A percentile compares a stretch with the other conserved stretches of the same genome.
Evolutionary conservation across 164 flowering plant species (phyloP).

Genomic region (Sedum album): DNA sequence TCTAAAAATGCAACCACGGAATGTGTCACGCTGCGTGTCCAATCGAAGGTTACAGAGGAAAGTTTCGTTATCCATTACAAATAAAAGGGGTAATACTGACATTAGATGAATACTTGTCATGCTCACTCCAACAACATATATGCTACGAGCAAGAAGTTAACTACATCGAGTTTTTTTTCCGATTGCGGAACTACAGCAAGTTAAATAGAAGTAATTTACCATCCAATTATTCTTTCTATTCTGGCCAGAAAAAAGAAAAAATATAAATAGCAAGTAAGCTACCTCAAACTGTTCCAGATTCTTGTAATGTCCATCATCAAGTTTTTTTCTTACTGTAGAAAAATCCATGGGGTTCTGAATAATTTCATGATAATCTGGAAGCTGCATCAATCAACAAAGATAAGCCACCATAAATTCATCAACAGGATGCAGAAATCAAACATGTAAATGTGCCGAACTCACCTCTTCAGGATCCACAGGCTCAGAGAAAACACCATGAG

Average conservation of each 20-base stretch:
- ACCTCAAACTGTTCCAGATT: conserved; percentile 27
- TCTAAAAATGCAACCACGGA: not conserved
- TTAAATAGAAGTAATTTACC: not conserved
- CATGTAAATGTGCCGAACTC: no score
- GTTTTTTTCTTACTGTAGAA: conserved; percentile 64
- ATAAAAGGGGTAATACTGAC: not conserved
- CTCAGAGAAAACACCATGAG: no score
- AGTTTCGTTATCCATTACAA: not conserved
- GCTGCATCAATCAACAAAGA: conserved; percentile 30
- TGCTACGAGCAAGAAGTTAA: not conserved
- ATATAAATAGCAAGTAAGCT: conserved; percentile 13
- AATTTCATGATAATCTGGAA: conserved; percentile 86
- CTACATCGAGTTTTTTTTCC: not conserved
- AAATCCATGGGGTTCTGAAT: conserved; percentile 88
- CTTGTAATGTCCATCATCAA: not conserved
- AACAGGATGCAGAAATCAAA: no score
- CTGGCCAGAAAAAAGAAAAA: not conserved
- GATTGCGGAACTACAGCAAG: not conserved
- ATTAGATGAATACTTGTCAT: not conserved
- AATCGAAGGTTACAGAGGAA: not conserved
- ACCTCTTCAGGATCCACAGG: no score
- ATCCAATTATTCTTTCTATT: not conserved
- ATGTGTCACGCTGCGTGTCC: not conserved
- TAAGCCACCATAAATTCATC: no score
- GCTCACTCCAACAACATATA: not conserved